These are phyloP conservation scores for Capsicum pubescens DNA, from an alignment of 257 asterid species.

Conservation along the genomic window DNA sequence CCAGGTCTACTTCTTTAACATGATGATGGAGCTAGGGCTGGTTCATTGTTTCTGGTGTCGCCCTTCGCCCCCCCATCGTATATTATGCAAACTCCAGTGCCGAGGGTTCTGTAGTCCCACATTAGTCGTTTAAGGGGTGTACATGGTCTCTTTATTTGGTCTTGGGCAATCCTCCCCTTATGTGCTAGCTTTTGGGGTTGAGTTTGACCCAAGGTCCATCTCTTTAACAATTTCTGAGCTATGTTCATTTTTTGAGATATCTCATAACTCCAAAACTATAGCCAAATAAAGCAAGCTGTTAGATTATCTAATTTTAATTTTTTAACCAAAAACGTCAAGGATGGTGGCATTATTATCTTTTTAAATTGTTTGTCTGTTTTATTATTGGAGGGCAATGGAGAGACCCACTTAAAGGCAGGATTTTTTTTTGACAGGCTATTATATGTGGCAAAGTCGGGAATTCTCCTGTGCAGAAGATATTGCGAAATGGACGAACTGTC, in stretches of 20 bases:
- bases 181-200: not conserved
- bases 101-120: not conserved
- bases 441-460: slow-evolving; percentile 92
- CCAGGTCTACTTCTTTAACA: not conserved
- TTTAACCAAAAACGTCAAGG: not conserved
- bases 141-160: not conserved
- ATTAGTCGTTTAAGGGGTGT: not conserved
- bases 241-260: not conserved
- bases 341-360: not conserved
- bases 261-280: not conserved
- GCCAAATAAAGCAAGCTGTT: not conserved
- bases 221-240: not conserved
- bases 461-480: slow-evolving; percentile 89
- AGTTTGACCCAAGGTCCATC: not conserved
- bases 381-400: not conserved
- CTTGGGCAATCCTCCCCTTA: not conserved
- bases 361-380: not conserved
- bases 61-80: not conserved
- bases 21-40: not conserved
- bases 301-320: not conserved
- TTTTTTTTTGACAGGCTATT: slow-evolving; percentile 61
- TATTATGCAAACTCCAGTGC: not conserved
- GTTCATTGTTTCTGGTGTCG: not conserved
- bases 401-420: not conserved
- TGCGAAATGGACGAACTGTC: slow-evolving; percentile 85